These are phyloP conservation scores for Ceratocystis cubensis DNA, from an alignment of 2,329 filamentous ascomycete genomes.

Conservation along the genomic window DNA sequence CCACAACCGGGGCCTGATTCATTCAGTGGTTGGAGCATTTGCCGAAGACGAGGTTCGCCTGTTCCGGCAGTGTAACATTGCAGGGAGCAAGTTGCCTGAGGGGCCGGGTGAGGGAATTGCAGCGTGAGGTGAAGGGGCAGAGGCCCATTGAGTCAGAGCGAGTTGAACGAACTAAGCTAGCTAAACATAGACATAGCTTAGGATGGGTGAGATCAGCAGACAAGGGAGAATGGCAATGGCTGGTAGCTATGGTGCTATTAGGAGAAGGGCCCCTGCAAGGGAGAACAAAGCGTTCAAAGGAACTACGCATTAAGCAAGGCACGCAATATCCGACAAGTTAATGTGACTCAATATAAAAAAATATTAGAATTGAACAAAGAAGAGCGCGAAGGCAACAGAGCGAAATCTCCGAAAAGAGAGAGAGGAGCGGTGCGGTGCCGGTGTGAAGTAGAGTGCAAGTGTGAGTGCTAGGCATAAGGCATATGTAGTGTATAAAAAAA, in stretches of 20 bases:
- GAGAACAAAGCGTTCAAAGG: not conserved
- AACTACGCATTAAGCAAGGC: conserved; percentile 2
- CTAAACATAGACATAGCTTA: too few species aligned
- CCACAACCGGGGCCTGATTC: conserved; percentile 63
- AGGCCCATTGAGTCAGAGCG: too few species aligned
- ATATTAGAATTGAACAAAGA: not conserved
- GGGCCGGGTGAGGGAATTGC: conserved; percentile 31
- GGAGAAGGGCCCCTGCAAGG: not conserved
- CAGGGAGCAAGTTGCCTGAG: conserved; percentile 46
- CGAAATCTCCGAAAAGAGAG: too few species aligned
- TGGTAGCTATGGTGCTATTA: not conserved
- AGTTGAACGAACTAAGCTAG: too few species aligned
- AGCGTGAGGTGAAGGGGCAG: not conserved
- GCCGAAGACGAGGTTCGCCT: conserved; percentile 58
- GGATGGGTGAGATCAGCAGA: too few species aligned
- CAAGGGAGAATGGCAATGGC: too few species aligned
- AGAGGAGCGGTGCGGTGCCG: too few species aligned
- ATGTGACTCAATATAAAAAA: conserved; percentile 1
- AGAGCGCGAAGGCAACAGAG: not conserved
- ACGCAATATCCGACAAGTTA: not conserved
- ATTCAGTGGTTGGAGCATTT: conserved; percentile 66
- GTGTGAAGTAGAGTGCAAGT: too few species aligned
- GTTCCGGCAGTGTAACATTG: conserved; percentile 69
- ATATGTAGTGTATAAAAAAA: not conserved
- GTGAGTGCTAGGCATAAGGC: too few species aligned